A percentile compares a stretch with the other conserved stretches of the same genome.
Evolutionary conservation across 352 stramenopile species (phyloP).

Genomic region (Phytopythium sindhum): DNA sequence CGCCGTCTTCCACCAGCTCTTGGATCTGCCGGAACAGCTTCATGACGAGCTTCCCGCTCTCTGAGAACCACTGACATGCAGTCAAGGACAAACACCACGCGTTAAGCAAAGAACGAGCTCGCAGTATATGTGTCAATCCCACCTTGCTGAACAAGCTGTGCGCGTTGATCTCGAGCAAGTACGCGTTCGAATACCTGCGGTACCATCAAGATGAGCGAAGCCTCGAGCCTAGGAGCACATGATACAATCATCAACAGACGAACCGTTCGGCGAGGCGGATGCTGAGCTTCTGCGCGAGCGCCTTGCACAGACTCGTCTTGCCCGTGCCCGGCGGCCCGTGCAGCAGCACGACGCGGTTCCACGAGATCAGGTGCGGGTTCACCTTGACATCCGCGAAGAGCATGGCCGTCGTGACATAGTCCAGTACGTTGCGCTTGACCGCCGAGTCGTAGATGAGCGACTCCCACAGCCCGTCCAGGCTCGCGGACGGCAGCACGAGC

Average conservation of each 20-base stretch:
- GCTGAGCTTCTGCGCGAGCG: slow-evolving; percentile 89
- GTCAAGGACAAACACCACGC: not conserved
- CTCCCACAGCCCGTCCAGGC: slow-evolving; percentile 76
- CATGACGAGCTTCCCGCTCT: slow-evolving; percentile 92
- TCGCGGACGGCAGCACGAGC: slow-evolving; percentile 57
- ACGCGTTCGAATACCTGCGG: slow-evolving; percentile 52
- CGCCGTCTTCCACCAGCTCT: slow-evolving; percentile 87
- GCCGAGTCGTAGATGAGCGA: slow-evolving; percentile 80
- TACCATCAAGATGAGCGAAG: slow-evolving; percentile 3
- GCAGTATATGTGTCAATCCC: not conserved
- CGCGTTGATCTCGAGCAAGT: slow-evolving; percentile 91
- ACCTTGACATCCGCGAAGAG: slow-evolving; percentile 87
- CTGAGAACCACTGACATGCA: slow-evolving; percentile 88
- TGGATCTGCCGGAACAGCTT: slow-evolving; percentile 91
- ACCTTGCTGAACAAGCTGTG: slow-evolving; percentile 92
- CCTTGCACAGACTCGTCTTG: slow-evolving; percentile 92
- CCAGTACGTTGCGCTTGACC: slow-evolving; percentile 80
- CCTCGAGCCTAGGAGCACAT: not conserved
- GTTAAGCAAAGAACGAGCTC: not conserved
- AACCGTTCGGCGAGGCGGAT: slow-evolving; percentile 81
- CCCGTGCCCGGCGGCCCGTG: slow-evolving; percentile 92
- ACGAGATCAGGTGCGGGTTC: slow-evolving; percentile 87
- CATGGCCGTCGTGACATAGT: slow-evolving; percentile 89
- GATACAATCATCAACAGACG: not conserved
- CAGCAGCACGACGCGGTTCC: slow-evolving; percentile 90